These are phyloP conservation scores for Haberlea rhodopensis DNA, from an alignment of 257 asterid genomes.

Conservation along the genomic window DNA sequence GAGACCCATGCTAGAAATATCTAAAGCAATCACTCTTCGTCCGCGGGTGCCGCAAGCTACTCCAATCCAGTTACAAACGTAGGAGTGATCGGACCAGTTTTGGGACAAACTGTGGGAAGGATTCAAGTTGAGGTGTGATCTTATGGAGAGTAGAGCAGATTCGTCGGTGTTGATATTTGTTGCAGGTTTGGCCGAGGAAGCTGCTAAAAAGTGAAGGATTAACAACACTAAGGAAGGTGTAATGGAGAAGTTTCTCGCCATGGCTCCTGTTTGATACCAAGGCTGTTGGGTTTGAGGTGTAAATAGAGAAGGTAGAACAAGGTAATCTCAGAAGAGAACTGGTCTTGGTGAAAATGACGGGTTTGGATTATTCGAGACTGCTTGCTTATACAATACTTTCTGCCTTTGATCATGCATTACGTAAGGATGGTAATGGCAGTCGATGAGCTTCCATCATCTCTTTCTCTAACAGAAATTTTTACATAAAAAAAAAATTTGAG, in stretches of 20 bases:
- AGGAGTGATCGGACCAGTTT: slow-evolving; percentile 10
- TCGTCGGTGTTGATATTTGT: slow-evolving; percentile 14
- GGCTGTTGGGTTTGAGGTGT: too few relatives aligned
- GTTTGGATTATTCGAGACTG: too few relatives aligned
- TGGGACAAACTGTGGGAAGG: slow-evolving; percentile 15
- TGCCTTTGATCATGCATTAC: too few relatives aligned
- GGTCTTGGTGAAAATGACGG: too few relatives aligned
- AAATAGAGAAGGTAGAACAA: too few relatives aligned
- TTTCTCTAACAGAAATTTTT: too few relatives aligned
- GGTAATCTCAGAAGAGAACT: too few relatives aligned
- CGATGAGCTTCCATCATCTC: too few relatives aligned
- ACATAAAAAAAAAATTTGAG: too few relatives aligned
- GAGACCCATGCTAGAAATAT: slow-evolving; percentile 20
- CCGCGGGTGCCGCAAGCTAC: slow-evolving; percentile 17
- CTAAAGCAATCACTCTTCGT: slow-evolving; percentile 20
- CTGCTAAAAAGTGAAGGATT: background rate
- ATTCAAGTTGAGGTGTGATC: slow-evolving; percentile 15
- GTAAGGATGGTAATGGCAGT: too few relatives aligned
- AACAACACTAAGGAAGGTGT: background rate
- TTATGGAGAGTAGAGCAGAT: slow-evolving; percentile 15
- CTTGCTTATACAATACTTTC: too few relatives aligned
- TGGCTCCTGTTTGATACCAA: too few relatives aligned
- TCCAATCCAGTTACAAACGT: slow-evolving; percentile 25
- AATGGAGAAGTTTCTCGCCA: background rate
- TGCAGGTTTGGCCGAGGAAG: background rate